Percentiles rank a stretch among this genome's conserved stretches.
These are phyloP conservation scores for Stephania japonica DNA, from an alignment of 164 flowering plant genomes.

Conservation along the genomic window DNA sequence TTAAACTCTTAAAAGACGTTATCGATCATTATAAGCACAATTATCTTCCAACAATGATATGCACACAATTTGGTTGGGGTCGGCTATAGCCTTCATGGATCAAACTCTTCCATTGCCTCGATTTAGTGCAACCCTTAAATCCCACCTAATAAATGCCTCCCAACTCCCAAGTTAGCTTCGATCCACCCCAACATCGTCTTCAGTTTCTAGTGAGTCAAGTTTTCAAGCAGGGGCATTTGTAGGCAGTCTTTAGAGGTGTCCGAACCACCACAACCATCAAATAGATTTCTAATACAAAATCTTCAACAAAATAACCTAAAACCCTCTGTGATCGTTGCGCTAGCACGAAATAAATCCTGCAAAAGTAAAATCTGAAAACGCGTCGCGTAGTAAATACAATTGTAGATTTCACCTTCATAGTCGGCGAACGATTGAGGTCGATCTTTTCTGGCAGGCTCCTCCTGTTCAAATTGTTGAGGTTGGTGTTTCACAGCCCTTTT, in stretches of 20 bases:
- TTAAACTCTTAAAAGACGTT: background rate
- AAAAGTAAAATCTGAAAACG: background rate
- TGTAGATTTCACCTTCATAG: slow-evolving; percentile 10
- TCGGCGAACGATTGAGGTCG: background rate
- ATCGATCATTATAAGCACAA: background rate
- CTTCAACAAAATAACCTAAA: background rate
- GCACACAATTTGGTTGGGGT: background rate
- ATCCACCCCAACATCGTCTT: no score
- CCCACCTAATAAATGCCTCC: no score
- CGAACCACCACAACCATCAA: no score
- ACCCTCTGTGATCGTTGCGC: background rate
- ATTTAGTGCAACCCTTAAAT: no score
- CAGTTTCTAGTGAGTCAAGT: background rate
- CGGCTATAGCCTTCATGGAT: background rate
- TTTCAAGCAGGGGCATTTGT: background rate
- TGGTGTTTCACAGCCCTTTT: slow-evolving; percentile 4
- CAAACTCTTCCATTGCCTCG: no score
- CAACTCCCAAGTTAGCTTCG: no score
- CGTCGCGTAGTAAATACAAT: background rate
- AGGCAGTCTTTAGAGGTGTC: background rate
- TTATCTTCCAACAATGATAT: background rate
- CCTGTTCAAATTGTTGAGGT: background rate
- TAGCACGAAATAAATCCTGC: no score
- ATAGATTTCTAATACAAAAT: background rate
- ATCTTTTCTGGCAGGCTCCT: slow-evolving; percentile 2